A percentile compares a stretch with the other conserved stretches of the same genome.
phyloP scores from a whole-genome alignment of 2,329 filamentous ascomycete genomes.

The Exophiala aquamarina region DNA sequence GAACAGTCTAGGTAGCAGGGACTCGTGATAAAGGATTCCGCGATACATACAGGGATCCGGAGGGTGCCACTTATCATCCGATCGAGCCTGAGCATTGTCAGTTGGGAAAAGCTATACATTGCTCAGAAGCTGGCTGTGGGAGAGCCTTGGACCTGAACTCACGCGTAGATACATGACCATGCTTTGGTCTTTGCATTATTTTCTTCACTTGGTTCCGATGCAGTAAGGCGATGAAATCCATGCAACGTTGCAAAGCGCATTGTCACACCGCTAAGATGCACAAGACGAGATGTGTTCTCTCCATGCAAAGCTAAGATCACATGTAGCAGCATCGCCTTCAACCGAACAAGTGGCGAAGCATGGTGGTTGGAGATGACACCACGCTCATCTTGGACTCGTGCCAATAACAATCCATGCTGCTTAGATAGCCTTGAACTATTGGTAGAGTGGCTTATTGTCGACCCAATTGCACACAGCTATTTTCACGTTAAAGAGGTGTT shows the following conservation, averaged over 20 bases:
- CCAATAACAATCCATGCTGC: neutral
- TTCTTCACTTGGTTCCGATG: neutral
- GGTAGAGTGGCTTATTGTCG: neutral
- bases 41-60: neutral
- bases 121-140: no score
- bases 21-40: neutral
- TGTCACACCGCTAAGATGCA: neutral
- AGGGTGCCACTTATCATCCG: slow-evolving; percentile 2
- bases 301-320: neutral
- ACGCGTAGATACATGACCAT: slow-evolving; percentile 5
- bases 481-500: neutral
- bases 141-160: neutral
- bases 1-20: neutral
- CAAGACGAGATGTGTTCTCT: slow-evolving; percentile 1
- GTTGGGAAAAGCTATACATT: no score
- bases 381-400: neutral
- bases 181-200: neutral
- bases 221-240: neutral
- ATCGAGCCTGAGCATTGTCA: neutral
- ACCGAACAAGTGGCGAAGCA: neutral
- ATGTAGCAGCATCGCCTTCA: slow-evolving; percentile 2
- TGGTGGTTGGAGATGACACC: neutral
- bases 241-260: slow-evolving; percentile 3
- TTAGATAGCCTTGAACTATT: no score
- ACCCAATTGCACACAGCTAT: slow-evolving; percentile 1